A percentile compares a stretch with the other conserved stretches of the same genome.
These are phyloP conservation scores for Fragaria vesca DNA, from an alignment of 306 rosid species.

Conservation along the genomic window DNA sequence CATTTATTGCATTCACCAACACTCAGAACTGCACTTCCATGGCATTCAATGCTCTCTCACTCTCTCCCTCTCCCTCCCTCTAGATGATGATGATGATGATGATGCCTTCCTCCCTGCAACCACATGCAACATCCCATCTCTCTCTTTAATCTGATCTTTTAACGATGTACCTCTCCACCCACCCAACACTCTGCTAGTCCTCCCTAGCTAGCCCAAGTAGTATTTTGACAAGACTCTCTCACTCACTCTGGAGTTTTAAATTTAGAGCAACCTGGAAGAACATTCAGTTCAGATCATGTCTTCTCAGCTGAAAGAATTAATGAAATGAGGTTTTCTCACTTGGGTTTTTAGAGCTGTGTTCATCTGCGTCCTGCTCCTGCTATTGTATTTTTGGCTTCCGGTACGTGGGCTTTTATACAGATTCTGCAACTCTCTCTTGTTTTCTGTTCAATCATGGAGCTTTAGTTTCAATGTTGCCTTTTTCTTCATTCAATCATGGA, in stretches of 20 bases:
- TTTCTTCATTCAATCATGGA: slow-evolving; percentile 21
- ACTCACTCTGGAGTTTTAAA: not conserved
- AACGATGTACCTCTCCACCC: slow-evolving; percentile 26
- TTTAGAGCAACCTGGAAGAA: slow-evolving; percentile 5
- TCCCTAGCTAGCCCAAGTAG: not conserved
- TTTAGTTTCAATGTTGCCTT: slow-evolving; percentile 1
- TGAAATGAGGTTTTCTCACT: slow-evolving; percentile 15
- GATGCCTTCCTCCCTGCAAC: slow-evolving; percentile 16
- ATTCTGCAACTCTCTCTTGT: not conserved
- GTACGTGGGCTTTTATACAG: not conserved
- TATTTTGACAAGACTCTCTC: not conserved
- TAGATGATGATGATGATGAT: not conserved
- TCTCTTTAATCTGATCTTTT: slow-evolving; percentile 20
- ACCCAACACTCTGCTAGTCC: not conserved
- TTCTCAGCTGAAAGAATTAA: slow-evolving; percentile 12
- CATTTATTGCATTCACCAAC: slow-evolving; percentile 75
- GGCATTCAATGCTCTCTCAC: slow-evolving; percentile 49
- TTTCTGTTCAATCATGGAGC: slow-evolving; percentile 9
- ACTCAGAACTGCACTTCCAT: slow-evolving; percentile 46
- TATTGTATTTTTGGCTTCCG: slow-evolving; percentile 9
- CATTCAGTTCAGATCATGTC: not conserved
- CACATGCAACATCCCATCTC: slow-evolving; percentile 30
- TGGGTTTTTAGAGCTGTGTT: slow-evolving; percentile 1
- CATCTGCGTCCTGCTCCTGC: slow-evolving; percentile 10
- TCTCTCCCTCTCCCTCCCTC: slow-evolving; percentile 18